Evolutionary conservation across 805 yeast genomes (phyloP), one percentile per base, ranked within the genome.

Genomic region (Metschnikowia anglica): DNA sequence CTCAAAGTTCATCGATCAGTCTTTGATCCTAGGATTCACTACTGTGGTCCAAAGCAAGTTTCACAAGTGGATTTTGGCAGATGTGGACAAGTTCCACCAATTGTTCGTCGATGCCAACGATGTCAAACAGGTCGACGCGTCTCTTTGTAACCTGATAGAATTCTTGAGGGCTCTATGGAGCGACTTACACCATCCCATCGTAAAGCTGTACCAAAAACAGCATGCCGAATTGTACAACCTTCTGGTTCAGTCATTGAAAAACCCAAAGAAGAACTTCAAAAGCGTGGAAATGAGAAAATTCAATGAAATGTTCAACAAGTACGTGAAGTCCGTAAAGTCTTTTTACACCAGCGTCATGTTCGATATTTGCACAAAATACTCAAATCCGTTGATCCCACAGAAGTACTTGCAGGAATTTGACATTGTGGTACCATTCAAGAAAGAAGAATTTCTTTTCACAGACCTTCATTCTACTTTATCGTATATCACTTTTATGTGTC

Each of bases 111-210:
- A 30, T 6, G 30, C 43, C 4, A 33, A 31, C 13, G 39, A 33
- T 24, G 24, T 25, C 9, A 41, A 34, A 5, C 53, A 51, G 29
- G 37, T 37, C 8, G 50, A 44, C 16, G 23, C 34, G 2, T 55
- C 58, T 2, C 59, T 76, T 5, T 67, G 83, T 45, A 52, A 45
- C 4, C 66, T 72, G 35, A 60, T 65, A 20, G 55, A 56, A 13
- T 58, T 53, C 34, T 49, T 70, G 15, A 83, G 79, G 39, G 52
- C 59, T 4, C 59, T 80, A 16, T 84, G 89, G 89, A 57, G 68
- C 24, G 77, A 78, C 4, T 71, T 84, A 48, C 84, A 80, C 51
- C 79, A 80, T 52, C 88, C 88, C 2, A 74, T 79, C 2, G 71
- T 83, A 47, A 81, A 80, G 51, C 73, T 73, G 56, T 82, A 73